These are phyloP conservation scores for Russula abietina DNA, from an alignment of 768 basidiomycete species.

Conservation along the genomic window DNA sequence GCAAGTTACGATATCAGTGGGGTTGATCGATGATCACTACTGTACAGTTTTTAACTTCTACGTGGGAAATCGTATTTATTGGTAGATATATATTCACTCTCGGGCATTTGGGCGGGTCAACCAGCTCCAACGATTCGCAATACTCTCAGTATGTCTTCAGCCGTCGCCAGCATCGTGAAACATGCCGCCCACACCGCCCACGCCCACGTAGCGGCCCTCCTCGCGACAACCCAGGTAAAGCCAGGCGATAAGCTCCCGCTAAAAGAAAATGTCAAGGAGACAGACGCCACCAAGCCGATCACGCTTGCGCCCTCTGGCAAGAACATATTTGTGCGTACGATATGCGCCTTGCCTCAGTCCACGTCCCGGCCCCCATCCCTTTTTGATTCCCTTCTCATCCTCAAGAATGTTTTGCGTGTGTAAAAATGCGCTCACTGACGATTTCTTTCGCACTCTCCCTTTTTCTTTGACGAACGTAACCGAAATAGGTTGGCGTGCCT, in stretches of 20 bases:
- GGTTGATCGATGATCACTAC: not conserved
- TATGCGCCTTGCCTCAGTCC: not conserved
- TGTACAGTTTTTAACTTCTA: not conserved
- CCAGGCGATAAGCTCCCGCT: constrained; percentile 23
- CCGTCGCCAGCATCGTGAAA: not conserved
- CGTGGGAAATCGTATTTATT: not conserved
- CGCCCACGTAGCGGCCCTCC: constrained; percentile 14
- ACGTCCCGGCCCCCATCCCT: not conserved
- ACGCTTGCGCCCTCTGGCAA: constrained; percentile 15
- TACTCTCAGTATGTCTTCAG: constrained; percentile 7
- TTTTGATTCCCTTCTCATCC: not conserved
- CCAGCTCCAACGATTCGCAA: no score
- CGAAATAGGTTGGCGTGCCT: constrained; percentile 22
- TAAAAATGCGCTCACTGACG: not conserved
- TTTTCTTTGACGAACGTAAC: not conserved
- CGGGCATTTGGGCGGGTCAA: not conserved
- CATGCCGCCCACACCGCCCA: constrained; percentile 18
- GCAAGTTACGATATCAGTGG: not conserved
- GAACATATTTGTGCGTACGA: constrained; percentile 19
- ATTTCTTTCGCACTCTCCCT: not conserved
- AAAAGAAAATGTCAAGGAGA: constrained; percentile 18
- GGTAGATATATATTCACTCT: not conserved
- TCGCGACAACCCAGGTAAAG: constrained; percentile 13
- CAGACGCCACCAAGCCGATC: constrained; percentile 10
- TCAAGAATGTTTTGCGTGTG: not conserved